Evolutionary conservation across 1,139 yeast genomes (phyloP), one percentile per base, ranked within the genome.

Genomic region (Yamadazyma dushanensis): DNA sequence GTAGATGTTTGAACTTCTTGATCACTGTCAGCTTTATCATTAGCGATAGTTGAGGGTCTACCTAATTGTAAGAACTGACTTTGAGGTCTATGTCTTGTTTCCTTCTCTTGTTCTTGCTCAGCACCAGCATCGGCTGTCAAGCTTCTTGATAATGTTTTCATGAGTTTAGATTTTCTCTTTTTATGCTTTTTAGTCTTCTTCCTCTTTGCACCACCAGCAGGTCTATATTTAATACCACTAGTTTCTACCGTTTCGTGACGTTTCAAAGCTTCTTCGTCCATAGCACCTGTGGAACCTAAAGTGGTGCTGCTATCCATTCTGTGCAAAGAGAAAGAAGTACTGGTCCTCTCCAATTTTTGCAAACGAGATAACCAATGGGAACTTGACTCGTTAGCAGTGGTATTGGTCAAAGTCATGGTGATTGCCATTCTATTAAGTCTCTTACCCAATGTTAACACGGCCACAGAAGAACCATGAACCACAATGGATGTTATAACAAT

Each of bases 391-490:
- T 78, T 81, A 7, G 84, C 84, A 34, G 78, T 78, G 4, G 86
- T 78, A 13, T 63, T 56, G 16, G 96, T 89, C 56, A 87, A 83
- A 0, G 97, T 79, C 85, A 89, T 86, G 3, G 97, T 87, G 49
- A 92, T 80, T 5, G 96, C 88, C 83, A 92, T 83, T 43, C 95
- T 82, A 63, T 90, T 89, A 57, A 92, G 75, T 42, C 94, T 83
- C 53, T 82, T 85, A 35, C 97, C 97, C 35, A 92, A 71, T 0
- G 94, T 82, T 46, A 89, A 76, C 5, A 90, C 96, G 0, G 98
- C 98, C 30, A 92, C 96, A 0, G 97, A 89, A 0, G 97, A 90
- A 10, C 98, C 98, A 62, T 92, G 98, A 19, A 92, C 95, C 18
- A 89, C 67, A 50, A 92, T 92, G 2, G 97, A 89, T 0, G 95